A percentile compares a stretch with the other conserved stretches of the same genome.
Evolutionary conservation across 2,329 filamentous ascomycete genomes (phyloP).

Genomic region (Colletotrichum tropicale): DNA sequence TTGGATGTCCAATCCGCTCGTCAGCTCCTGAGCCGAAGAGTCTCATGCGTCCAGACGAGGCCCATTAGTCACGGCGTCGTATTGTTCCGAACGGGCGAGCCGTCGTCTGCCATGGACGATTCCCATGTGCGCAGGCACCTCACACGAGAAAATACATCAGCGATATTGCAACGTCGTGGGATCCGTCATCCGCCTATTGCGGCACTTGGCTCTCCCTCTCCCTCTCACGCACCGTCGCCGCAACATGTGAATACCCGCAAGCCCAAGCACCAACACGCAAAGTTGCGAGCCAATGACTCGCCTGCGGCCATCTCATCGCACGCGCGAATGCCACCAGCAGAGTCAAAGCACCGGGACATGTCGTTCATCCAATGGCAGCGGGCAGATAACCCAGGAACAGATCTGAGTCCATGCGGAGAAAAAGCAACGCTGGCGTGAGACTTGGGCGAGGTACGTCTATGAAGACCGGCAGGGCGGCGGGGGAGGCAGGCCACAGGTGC

Average conservation of each 20-base stretch:
- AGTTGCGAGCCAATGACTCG: background rate
- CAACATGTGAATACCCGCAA: background rate
- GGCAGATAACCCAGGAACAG: background rate
- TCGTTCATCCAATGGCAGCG: constrained; percentile 7
- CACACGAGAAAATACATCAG: background rate
- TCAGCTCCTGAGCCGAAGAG: background rate
- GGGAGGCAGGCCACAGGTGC: background rate
- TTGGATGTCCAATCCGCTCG: background rate
- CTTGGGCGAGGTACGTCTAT: background rate
- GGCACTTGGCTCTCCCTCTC: background rate
- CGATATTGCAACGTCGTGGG: background rate
- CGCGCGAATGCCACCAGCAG: background rate
- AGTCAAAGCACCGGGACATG: background rate
- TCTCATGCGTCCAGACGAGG: background rate
- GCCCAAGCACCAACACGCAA: background rate
- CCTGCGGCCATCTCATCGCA: background rate
- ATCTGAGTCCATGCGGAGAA: background rate
- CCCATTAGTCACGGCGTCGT: background rate
- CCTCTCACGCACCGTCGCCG: background rate
- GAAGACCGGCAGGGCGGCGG: background rate
- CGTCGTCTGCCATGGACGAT: background rate
- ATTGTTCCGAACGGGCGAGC: background rate
- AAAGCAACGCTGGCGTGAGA: background rate
- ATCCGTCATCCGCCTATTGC: background rate
- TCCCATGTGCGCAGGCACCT: background rate